Base-by-base conservation (phyloP, 345 rosid species). In the Dipteronia dyeriana region DNA sequence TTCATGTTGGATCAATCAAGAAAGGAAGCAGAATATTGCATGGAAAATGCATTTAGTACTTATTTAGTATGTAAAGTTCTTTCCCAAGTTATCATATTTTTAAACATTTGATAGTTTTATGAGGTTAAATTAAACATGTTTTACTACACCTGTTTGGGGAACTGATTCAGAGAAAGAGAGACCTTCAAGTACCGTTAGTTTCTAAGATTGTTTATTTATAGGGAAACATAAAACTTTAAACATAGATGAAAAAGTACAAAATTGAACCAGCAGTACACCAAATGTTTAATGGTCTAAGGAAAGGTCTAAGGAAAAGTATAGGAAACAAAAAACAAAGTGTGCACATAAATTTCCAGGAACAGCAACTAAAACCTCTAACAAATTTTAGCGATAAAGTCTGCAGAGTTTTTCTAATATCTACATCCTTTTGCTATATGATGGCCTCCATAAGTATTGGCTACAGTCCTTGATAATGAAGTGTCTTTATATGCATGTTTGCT, bases 21-120 rank as follows among this genome's bases (percentile, higher is more conserved):
- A 86, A 94, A 94, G 85, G 99, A 96, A 68, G 91, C 97, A 23
- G 97, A 96, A 83, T 87, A 92, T 82, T 91, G 94, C 92, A 96
- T 96, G 98, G 99, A 96, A 89, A 94, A 91, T 83, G 98, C 99
- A 79, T 92, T 96, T 75, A 91, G 74, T 84, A 92, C 97, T 63
- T 96, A 96, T 79, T 76, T 83, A 83, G 99, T 96, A 91, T 74
- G 95, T 84, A 68, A 74, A 71, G 45, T 76, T 76, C 45, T 78
- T 79, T 61, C 67, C 74, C 75, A 65, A 74, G 26, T 29, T 23
- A 19, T 74, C 71, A 71, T 71, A 5, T 45, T 66, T 22, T 31
- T 67, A n/a, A 12, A 61, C 31, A 65, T 75, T 12, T 13, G 41
- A 63, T 14, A 63, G 25, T 47, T 63, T 41, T 45, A 25, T 63